These are phyloP conservation scores for Bipolaris bicolor DNA, from an alignment of 2,329 filamentous ascomycete genomes.

Conservation along the genomic window DNA sequence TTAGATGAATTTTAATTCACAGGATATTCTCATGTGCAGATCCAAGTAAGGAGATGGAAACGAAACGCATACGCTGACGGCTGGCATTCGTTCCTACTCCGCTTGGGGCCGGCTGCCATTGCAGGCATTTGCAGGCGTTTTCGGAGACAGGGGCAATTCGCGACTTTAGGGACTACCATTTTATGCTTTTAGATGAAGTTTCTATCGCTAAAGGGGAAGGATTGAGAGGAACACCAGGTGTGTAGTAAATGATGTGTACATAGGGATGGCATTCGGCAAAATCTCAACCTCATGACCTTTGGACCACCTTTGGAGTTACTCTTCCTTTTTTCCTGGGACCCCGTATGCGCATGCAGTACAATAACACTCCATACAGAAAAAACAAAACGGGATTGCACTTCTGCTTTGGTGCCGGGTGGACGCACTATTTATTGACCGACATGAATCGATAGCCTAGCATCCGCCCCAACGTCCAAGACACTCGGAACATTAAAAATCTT, in stretches of 20 bases:
- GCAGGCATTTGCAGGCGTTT: constrained; percentile 41
- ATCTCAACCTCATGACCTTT: neutral
- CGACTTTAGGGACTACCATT: constrained; percentile 9
- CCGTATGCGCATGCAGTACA: no score
- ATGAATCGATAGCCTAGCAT: neutral
- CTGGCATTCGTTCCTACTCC: constrained; percentile 3
- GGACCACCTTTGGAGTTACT: neutral
- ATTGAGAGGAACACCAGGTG: constrained; percentile 8
- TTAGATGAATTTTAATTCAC: neutral
- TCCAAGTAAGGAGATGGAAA: neutral
- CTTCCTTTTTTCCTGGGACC: neutral
- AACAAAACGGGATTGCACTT: no score
- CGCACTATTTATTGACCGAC: neutral
- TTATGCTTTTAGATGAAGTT: constrained; percentile 12
- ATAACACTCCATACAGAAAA: no score
- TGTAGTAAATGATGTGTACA: constrained; percentile 28
- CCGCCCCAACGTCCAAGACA: neutral
- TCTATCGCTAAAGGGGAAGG: neutral
- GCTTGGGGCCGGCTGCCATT: constrained; percentile 4
- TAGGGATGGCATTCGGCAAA: constrained; percentile 8
- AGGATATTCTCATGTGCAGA: neutral
- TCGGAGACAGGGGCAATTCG: constrained; percentile 4
- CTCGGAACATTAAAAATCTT: neutral
- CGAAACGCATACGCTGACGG: constrained; percentile 7
- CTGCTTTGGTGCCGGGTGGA: neutral